Base-by-base conservation (phyloP, 208 protist genomes). In the Crithidia sp. region DNA sequence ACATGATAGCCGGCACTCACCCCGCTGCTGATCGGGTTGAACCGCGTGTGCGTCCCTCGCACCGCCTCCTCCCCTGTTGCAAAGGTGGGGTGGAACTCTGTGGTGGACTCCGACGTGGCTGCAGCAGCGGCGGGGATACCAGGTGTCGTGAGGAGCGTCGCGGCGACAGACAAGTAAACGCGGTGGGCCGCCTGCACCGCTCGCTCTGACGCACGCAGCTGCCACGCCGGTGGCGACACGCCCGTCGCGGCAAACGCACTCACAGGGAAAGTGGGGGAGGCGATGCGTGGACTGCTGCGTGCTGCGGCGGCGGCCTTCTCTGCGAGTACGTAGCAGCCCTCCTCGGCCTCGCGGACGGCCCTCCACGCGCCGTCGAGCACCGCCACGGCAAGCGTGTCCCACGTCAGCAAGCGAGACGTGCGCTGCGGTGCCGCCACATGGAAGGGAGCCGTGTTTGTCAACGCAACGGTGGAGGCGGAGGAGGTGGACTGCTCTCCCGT, bases 351-450 rank as follows among this genome's bases (percentile, higher is more conserved):
- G 17, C 55, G 47, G 28, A 74, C 28, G 8, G 19, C 17, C 14
- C 16, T 45, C 66, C 67, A 79, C 45, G 74, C 67, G 16, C 74
- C 74, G 50, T 79, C 74, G 43, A 79, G 61, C 19, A 74, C 74
- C 39, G 66, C 62, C 36, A 79, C 66, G 0, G 67, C 74, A 28
- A 79, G 17, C 17, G 67, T 52, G 54, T 74, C 67, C 74, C 74
- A 79, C 44, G 74, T 54, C 16, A 74, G 61, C 53, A 70, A 44
- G 3, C 74, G 66, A 0, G 55, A 52, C 19, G 54, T 58, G 56
- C 56, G 37, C 7, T 43, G 67, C 17, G 43, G 67, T 7, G 73
- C 68, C 5, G 49, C 13, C 13, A 4, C 8, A 19, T 2, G 40
- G 41, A 39, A 59, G 56, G 37, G 60, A 4, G 19, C 3, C 5